These are phyloP conservation scores for Phialocephala sp. DNA, from an alignment of 2,329 filamentous ascomycete species.

Conservation along the genomic window DNA sequence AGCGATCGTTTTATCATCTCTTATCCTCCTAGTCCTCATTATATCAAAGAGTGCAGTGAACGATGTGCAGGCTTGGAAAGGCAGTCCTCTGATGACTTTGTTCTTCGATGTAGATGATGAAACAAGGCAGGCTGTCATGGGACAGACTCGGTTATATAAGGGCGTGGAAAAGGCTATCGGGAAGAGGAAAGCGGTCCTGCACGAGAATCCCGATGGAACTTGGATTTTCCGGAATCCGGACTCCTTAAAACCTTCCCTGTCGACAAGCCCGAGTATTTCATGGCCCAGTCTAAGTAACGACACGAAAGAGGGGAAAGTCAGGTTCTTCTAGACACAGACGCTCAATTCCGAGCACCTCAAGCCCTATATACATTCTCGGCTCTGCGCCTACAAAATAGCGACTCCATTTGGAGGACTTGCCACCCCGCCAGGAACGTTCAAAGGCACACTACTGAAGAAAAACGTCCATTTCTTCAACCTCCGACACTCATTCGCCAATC, in stretches of 20 bases:
- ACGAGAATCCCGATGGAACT: background rate
- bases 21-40: background rate
- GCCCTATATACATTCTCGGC: background rate
- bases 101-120: background rate
- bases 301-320: background rate
- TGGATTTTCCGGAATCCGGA: background rate
- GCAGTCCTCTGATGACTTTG: background rate
- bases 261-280: no score
- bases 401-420: slow-evolving; percentile 42
- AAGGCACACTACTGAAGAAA: slow-evolving; percentile 63
- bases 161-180: background rate
- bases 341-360: background rate
- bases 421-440: slow-evolving; percentile 52
- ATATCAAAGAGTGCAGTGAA: background rate
- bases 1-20: background rate
- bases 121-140: background rate
- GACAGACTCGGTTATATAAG: background rate
- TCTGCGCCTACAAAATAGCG: slow-evolving; percentile 32
- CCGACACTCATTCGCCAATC: slow-evolving; percentile 55
- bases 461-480: slow-evolving; percentile 61
- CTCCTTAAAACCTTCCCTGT: background rate
- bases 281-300: no score
- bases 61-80: background rate
- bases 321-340: background rate
- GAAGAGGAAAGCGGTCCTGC: background rate